Conservation (phyloP, 1,284 basidiomycete species). For the Ganoderma multipileum region DNA sequence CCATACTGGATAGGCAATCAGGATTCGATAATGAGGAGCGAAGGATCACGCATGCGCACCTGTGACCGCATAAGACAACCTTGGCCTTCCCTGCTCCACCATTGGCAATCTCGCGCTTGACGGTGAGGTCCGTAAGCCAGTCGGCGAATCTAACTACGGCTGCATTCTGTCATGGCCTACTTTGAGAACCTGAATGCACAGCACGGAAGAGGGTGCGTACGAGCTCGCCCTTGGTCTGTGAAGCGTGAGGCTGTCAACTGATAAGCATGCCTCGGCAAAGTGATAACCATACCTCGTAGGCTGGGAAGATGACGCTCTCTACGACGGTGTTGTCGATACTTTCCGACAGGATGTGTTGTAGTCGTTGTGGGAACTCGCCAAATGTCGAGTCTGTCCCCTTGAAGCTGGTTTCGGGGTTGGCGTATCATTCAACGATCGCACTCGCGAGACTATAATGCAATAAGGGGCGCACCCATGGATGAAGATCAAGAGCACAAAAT, state of each 20-base stretch:
- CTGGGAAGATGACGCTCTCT: constrained; percentile 85
- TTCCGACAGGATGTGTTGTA: constrained; percentile 78
- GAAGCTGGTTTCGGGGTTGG: constrained; percentile 49
- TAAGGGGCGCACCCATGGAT: constrained; percentile 41
- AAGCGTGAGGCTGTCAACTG: constrained; percentile 1
- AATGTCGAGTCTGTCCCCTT: constrained; percentile 85
- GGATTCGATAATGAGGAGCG: not conserved
- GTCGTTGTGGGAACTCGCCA: constrained; percentile 73
- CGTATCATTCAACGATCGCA: constrained; percentile 6
- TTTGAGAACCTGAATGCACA: constrained; percentile 9
- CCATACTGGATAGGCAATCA: constrained; percentile 70
- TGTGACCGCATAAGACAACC: constrained; percentile 91
- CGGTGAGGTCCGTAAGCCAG: constrained; percentile 85
- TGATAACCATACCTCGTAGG: constrained; percentile 75
- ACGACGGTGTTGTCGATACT: constrained; percentile 61
- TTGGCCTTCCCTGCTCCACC: constrained; percentile 82
- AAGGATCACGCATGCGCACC: constrained; percentile 49
- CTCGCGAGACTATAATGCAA: constrained; percentile 7
- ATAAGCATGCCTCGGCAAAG: constrained; percentile 14
- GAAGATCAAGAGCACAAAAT: constrained; percentile 64
- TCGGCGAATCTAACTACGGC: constrained; percentile 87
- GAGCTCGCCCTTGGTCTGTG: constrained; percentile 84
- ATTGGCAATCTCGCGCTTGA: constrained; percentile 78
- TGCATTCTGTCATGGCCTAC: constrained; percentile 58
- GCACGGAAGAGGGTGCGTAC: constrained; percentile 52